Conservation (phyloP, 177 flowering plant species). For the Vitis hybrid region DNA sequence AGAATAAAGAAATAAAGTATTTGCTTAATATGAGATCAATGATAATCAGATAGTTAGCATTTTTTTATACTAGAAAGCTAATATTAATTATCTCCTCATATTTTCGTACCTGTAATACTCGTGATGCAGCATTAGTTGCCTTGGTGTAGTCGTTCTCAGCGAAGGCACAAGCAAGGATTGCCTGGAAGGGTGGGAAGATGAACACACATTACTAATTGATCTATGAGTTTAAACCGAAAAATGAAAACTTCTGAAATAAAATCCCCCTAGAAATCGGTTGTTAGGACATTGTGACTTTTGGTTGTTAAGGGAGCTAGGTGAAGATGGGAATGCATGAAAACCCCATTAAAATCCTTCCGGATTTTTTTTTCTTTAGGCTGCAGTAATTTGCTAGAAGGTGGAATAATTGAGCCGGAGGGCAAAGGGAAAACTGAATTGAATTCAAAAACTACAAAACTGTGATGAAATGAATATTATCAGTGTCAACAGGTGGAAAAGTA, state of each 20-base stretch:
- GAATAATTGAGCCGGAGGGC: neutral
- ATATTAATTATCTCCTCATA: neutral
- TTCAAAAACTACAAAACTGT: too few species aligned
- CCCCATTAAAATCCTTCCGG: too few species aligned
- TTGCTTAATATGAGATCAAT: neutral
- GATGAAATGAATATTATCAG: too few species aligned
- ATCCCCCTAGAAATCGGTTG: too few species aligned
- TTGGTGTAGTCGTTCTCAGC: constrained; percentile 58
- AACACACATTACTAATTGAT: neutral
- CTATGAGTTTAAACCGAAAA: neutral
- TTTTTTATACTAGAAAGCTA: neutral
- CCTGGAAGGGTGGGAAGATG: constrained; percentile 25
- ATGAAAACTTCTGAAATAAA: too few species aligned
- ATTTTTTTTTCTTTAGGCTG: too few species aligned
- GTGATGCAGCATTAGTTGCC: constrained; percentile 37
- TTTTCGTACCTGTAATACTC: constrained; percentile 39
- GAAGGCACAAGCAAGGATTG: constrained; percentile 66
- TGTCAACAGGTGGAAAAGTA: neutral
- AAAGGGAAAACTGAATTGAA: too few species aligned
- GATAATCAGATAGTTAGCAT: too few species aligned
- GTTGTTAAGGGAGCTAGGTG: too few species aligned
- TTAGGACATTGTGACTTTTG: too few species aligned
- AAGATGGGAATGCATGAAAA: too few species aligned
- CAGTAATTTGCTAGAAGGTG: too few species aligned
- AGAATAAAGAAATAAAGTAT: neutral